Percentiles rank a stretch among this genome's conserved stretches.
Evolutionary conservation across 1,284 basidiomycete genomes (phyloP).

Genomic region (Ustanciosporium gigantosporum): DNA sequence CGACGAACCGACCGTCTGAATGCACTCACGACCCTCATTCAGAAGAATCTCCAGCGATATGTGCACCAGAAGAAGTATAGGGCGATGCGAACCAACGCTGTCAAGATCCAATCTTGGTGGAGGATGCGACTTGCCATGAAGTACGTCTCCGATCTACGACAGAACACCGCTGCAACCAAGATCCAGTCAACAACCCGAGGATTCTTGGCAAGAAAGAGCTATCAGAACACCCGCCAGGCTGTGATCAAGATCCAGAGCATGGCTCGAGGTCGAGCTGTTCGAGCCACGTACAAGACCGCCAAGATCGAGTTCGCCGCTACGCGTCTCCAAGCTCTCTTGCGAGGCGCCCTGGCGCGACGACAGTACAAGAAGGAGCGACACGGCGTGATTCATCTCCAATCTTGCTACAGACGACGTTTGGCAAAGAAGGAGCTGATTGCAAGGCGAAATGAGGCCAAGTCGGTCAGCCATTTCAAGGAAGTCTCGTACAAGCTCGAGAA

Average conservation of each 20-base stretch:
- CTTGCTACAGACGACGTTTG: conserved; percentile 83
- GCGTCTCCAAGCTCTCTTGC: conserved; percentile 79
- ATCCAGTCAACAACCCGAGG: conserved; percentile 77
- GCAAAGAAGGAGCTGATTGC: conserved; percentile 83
- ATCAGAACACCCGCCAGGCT: conserved; percentile 70
- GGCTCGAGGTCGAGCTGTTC: conserved; percentile 77
- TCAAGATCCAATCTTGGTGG: conserved; percentile 93
- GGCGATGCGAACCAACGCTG: conserved; percentile 72
- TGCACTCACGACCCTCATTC: conserved; percentile 86
- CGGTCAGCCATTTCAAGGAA: conserved; percentile 97
- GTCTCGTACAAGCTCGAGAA: conserved; percentile 98
- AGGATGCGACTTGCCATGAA: conserved; percentile 77
- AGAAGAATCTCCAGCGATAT: conserved; percentile 90
- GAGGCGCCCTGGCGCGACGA: conserved; percentile 75
- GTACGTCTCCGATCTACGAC: conserved; percentile 73
- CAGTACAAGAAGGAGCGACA: conserved; percentile 71
- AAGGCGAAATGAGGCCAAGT: conserved; percentile 87
- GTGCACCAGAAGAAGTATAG: conserved; percentile 83
- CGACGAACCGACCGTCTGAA: conserved; percentile 85
- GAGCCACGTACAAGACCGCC: conserved; percentile 70
- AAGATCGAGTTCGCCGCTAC: conserved; percentile 73
- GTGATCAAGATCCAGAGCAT: conserved; percentile 80
- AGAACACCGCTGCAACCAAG: conserved; percentile 74
- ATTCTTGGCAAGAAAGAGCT: conserved; percentile 74
- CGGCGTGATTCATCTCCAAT: conserved; percentile 84